A percentile compares a stretch with the other conserved stretches of the same genome.
phyloP scores from a whole-genome alignment of 129 eudicot species.

The Apium graveolens region DNA sequence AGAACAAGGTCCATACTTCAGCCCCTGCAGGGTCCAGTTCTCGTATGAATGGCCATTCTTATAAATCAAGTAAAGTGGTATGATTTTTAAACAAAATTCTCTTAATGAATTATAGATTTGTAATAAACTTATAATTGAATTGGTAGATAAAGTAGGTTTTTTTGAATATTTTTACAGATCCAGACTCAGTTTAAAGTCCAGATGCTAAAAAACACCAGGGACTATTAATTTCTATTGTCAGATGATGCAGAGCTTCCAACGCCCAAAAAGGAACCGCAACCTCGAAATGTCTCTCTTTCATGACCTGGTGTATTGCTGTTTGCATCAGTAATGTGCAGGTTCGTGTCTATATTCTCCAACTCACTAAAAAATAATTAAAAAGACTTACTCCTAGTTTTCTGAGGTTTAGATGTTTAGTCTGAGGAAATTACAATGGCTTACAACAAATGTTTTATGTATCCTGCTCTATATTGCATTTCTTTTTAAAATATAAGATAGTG shows the following conservation, averaged over 20 bases:
- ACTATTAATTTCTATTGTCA: slow-evolving; percentile 75
- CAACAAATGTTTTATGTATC: no score
- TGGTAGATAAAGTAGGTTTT: background rate
- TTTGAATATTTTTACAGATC: slow-evolving; percentile 29
- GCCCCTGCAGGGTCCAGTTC: slow-evolving; percentile 37
- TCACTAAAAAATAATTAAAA: no score
- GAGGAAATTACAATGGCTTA: no score
- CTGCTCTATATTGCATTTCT: no score
- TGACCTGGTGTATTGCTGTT: slow-evolving; percentile 44
- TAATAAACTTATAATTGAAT: background rate
- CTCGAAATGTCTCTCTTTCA: slow-evolving; percentile 30
- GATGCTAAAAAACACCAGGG: no score
- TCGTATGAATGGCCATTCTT: slow-evolving; percentile 25
- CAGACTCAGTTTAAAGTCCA: slow-evolving; percentile 51
- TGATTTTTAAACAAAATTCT: background rate
- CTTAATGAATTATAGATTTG: background rate
- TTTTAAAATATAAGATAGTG: no score
- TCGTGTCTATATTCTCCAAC: no score
- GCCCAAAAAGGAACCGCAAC: slow-evolving; percentile 42
- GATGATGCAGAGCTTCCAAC: slow-evolving; percentile 87
- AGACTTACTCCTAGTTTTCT: no score
- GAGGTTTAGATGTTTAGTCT: no score
- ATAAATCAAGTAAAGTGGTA: slow-evolving; percentile 38
- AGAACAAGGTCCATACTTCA: slow-evolving; percentile 41
- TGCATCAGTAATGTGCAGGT: no score